phyloP scores from a whole-genome alignment of 805 yeast species.

The Saturnispora saitoi region DNA sequence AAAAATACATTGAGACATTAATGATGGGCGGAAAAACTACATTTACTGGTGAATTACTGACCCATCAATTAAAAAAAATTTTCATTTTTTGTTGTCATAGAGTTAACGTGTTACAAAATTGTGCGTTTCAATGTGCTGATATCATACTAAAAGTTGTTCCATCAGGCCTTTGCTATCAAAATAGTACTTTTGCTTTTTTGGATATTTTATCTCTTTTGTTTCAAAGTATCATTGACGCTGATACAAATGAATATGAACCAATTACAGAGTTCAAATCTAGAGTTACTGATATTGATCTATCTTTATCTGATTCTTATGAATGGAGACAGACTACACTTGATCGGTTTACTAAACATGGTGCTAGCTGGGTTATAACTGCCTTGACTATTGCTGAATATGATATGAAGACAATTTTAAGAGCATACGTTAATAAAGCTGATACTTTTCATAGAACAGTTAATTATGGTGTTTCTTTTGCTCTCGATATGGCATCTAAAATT shows the following conservation, averaged over 20 bases:
- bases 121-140: constrained; percentile 74
- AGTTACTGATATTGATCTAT: constrained; percentile 39
- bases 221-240: constrained; percentile 76
- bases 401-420: constrained; percentile 67
- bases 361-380: constrained; percentile 56
- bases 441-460: constrained; percentile 34
- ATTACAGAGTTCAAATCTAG: constrained; percentile 48
- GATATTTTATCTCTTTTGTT: constrained; percentile 74
- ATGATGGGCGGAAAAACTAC: constrained; percentile 43
- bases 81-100: constrained; percentile 73
- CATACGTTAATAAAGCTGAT: constrained; percentile 48
- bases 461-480: constrained; percentile 83
- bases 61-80: constrained; percentile 61
- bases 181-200: constrained; percentile 65
- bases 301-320: constrained; percentile 63
- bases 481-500: constrained; percentile 75
- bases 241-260: constrained; percentile 78
- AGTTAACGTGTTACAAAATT: constrained; percentile 60
- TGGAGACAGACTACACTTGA: constrained; percentile 68
- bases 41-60: constrained; percentile 50
- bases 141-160: constrained; percentile 59
- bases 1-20: constrained; percentile 46
- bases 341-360: constrained; percentile 49
- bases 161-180: constrained; percentile 66
- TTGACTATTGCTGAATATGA: constrained; percentile 59